Base-by-base conservation (phyloP, 2,329 filamentous ascomycete species). In the Pseudogymnoascus pannorum region DNA sequence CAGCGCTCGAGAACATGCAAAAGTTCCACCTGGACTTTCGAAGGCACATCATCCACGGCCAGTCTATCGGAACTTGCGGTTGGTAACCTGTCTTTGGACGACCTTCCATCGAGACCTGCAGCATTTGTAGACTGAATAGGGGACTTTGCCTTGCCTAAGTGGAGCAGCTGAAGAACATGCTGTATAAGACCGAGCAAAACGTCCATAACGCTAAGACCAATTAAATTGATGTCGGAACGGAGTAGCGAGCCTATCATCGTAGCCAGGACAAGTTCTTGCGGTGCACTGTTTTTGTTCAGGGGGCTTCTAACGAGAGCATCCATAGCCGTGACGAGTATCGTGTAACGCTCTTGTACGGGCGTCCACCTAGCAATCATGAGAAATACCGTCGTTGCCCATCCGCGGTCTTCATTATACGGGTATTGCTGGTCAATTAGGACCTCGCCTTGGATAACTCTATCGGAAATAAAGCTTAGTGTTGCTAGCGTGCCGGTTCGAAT, bases 141-240 rank as follows among this genome's bases (percentile, higher is more conserved):
- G 51, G 62, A 65, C n/a, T 65, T 63, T 59, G 59, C 63, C 44
- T 77, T 76, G 44, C 76, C 76, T 26, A 91, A 80, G 68, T 91
- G 88, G 12, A 96, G 80, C 7, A 96, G 78, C 68, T 86, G 82
- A 67, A 91, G 84, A 71, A 93, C 88, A 71, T 96, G 91, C 66
- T 91, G 87, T 65, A 97, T 84, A 12, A 99, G 79, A 1, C 91
- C 89, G 12, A 96, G 79, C 26, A 97, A 78, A 16, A 97, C 87
- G 72, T 99, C 94, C 87, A 97, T 97, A 59, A 97, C 89, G 72
- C 92, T 97, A 51, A 99, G 79, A 1, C 94, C 94, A 64, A 99
- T 97, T 71, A 97, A 81, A 74, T 97, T 97, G 70, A 96, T 87
- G 42, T 93, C 87, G 0, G 93, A 97, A 59, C 88, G 87, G 54